Conservation (phyloP, 306 rosid species). For the Ormosia semicastrata region DNA sequence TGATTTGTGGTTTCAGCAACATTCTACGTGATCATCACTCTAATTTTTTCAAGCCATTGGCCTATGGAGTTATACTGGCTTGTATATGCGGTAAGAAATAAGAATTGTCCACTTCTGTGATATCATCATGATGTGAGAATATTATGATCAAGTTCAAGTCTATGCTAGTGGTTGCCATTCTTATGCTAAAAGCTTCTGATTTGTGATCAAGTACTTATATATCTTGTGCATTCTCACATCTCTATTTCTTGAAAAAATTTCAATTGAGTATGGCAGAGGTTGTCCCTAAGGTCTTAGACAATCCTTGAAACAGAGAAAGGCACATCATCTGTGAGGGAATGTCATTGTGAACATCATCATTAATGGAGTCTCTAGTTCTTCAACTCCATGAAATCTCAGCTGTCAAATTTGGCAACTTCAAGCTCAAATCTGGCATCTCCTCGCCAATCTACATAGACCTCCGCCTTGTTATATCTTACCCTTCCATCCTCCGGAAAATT, state of each 20-base stretch:
- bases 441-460: constrained; percentile 92
- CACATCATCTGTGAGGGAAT: neutral
- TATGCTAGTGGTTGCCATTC: constrained; percentile 10
- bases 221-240: neutral
- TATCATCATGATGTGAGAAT: constrained; percentile 5
- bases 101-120: neutral
- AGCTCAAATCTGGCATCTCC: constrained; percentile 84
- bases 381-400: constrained; percentile 91
- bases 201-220: neutral
- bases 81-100: neutral
- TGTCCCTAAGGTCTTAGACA: neutral
- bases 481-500: constrained; percentile 64
- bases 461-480: constrained; percentile 77
- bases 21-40: neutral
- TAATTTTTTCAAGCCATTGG: neutral
- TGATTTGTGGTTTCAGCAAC: neutral
- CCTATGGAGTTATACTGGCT: neutral
- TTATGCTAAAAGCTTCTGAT: neutral
- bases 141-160: neutral
- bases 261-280: constrained; percentile 8
- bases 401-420: constrained; percentile 87
- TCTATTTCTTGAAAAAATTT: neutral
- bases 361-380: constrained; percentile 76
- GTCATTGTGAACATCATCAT: constrained; percentile 24
- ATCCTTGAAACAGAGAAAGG: neutral